Evolutionary conservation across 1,284 basidiomycete species (phyloP).

Genomic region (Gymnopus androsaceus): DNA sequence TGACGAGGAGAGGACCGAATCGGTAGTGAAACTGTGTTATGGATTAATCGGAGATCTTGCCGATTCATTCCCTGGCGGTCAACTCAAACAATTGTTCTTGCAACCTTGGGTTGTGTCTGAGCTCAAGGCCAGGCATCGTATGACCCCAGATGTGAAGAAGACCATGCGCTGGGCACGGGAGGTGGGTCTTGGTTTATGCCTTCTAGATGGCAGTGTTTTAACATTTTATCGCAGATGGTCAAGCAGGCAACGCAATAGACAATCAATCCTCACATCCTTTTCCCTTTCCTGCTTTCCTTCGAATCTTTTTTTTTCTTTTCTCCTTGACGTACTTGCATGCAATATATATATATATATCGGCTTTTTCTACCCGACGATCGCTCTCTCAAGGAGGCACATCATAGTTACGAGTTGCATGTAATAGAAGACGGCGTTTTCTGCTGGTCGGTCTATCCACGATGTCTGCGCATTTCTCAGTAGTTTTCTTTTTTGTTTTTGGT

Average conservation of each 20-base stretch:
- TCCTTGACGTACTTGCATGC: slow-evolving; percentile 41
- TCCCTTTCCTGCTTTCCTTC: slow-evolving; percentile 23
- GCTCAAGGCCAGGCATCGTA: slow-evolving; percentile 70
- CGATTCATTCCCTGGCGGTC: slow-evolving; percentile 78
- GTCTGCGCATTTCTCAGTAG: background rate
- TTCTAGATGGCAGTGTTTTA: background rate
- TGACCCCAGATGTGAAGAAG: slow-evolving; percentile 72
- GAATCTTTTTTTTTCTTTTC: slow-evolving; percentile 19
- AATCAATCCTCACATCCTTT: slow-evolving; percentile 18
- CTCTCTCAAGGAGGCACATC: slow-evolving; percentile 64
- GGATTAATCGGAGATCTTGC: slow-evolving; percentile 94
- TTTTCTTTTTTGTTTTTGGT: slow-evolving; percentile 6
- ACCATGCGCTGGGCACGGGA: slow-evolving; percentile 83
- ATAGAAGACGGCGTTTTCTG: slow-evolving; percentile 17
- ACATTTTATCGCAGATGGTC: slow-evolving; percentile 53
- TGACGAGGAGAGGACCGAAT: slow-evolving; percentile 86
- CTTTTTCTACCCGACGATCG: slow-evolving; percentile 31
- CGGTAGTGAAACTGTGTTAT: slow-evolving; percentile 73
- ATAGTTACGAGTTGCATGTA: slow-evolving; percentile 50
- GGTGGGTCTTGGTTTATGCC: slow-evolving; percentile 43
- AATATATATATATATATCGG: slow-evolving; percentile 41
- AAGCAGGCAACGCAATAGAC: slow-evolving; percentile 68
- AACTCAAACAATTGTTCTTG: slow-evolving; percentile 80
- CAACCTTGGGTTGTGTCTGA: slow-evolving; percentile 82
- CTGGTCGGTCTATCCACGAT: slow-evolving; percentile 5